Base-by-base conservation (phyloP, 305 asterid species). In the Fraxinus platypoda region DNA sequence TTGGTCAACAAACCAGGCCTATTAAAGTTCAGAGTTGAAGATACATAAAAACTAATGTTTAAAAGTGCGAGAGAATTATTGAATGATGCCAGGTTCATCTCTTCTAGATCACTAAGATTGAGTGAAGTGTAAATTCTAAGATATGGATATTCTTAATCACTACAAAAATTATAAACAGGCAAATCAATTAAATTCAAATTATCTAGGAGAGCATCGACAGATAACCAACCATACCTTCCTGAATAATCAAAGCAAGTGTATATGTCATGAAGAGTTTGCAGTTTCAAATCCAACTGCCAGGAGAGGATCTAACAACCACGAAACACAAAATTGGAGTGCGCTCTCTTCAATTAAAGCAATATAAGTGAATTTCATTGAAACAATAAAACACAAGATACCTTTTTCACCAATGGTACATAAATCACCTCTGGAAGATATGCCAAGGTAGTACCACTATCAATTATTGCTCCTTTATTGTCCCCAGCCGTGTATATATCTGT, bases 381-480 rank as follows among this genome's bases (percentile, higher is more conserved):
- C 21, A 35, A 80, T 25, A 25, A 80, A 66, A 79, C 77, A 77
- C 41, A 68, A 66, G 38, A 68, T 89, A 96, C 99, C 97, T 89
- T 88, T 87, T 88, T 82, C 81, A 96, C 95, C 82, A 96, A 88
- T 77, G 95, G 92, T 26, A 86, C 84, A 88, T 96, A 96, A 76
- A 96, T 92, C 52, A 82, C 88, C 87, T 93, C 93, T 15, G 99
- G 99, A 73, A 96, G 91, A 91, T 96, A 96, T 79, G 98, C 99
- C 90, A 96, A 84, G 7, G 99, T 96, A 86, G 99, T 96, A 80
- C 99, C 99, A 88, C 98, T 96, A 78, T 96, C 99, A 86, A 96
- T 96, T 84, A 96, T 91, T 76, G 94, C 97, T 76, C 98, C 98
- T 82, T 85, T 87, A 83, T 89, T 91, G 88, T 88, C 95, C 83